Base-by-base conservation (phyloP, 2,329 filamentous ascomycete genomes). In the Nannizzia gypsea region DNA sequence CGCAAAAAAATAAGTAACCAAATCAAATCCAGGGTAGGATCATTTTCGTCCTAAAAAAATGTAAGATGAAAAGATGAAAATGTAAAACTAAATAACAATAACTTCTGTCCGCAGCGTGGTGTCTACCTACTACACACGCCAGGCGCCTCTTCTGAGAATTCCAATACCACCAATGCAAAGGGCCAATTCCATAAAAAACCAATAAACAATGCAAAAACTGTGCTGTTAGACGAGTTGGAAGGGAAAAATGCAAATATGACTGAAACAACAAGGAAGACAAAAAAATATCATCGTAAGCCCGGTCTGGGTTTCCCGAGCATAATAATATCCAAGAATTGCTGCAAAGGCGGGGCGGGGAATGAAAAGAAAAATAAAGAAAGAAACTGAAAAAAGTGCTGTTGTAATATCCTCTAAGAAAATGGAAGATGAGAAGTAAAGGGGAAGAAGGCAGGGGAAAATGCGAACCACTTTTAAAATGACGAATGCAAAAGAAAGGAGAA, bases 281-380 rank as follows among this genome's bases (percentile, higher is more conserved):
- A 52, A 13, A 52, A 28, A 13, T 52, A 52, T 28, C 44, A 50
- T 26, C 20, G 17, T 54, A 54, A 17, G 50, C 50, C 50, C 26
- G 50, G 50, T 54, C 50, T 54, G 50, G 50, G 50, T 54, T 34
- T 54, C 24, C 50, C 50, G n/a, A 17, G 50, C n/a, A 54, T 36
- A n/a, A 34, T n/a, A n/a, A n/a, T 50, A 50, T 54, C 50, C 24
- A 28, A 50, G 22, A 26, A 31, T 20, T 1, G 26, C 8, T 31
- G n/a, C 15, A 28, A 31, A 52, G 11, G 44, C 8, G 9, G 31
- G n/a, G 6, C 6, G 6, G 2, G 13, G 6, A 42, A 42, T n/a
- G 28, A 52, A n/a, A 20, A 9, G 20, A 6, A 2, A 36, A 20
- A 20, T n/a, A n/a, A n/a, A n/a, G n/a, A n/a, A n/a, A n/a, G n/a